A percentile compares a stretch with the other conserved stretches of the same genome.
phyloP scores from a whole-genome alignment of 805 yeast species.

The Sugiyamaella valdiviana region DNA sequence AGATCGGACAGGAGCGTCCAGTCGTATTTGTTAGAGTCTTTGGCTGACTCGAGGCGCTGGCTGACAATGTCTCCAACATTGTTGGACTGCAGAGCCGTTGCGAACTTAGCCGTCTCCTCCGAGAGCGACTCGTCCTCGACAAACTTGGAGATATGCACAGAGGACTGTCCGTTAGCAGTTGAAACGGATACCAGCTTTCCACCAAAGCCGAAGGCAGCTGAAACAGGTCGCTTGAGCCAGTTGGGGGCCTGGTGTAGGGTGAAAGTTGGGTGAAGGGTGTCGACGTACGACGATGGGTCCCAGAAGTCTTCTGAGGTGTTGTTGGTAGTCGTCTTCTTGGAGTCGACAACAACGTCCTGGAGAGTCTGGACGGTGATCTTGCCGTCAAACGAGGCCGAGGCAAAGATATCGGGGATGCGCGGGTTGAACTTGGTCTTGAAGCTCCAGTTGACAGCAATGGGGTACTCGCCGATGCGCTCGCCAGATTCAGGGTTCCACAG shows the following conservation, averaged over 20 bases:
- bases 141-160: conserved; percentile 40
- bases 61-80: conserved; percentile 19
- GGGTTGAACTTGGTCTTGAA: conserved; percentile 88
- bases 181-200: conserved; percentile 67
- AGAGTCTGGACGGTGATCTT: conserved; percentile 73
- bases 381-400: conserved; percentile 65
- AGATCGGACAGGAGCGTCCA: conserved; percentile 32
- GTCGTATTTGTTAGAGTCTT: conserved; percentile 28
- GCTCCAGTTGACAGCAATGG: conserved; percentile 90
- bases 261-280: conserved; percentile 51
- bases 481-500: conserved; percentile 88
- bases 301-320: conserved; percentile 60
- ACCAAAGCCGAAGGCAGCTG: conserved; percentile 88
- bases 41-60: conserved; percentile 14
- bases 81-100: conserved; percentile 46
- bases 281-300: conserved; percentile 44
- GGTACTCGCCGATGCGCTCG: conserved; percentile 72
- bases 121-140: conserved; percentile 35
- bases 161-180: conserved; percentile 38
- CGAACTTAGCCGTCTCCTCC: conserved; percentile 37
- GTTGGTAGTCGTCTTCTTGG: conserved; percentile 39
- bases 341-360: conserved; percentile 60
- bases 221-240: conserved; percentile 73
- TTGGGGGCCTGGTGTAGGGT: conserved; percentile 74
- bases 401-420: conserved; percentile 74